These are phyloP conservation scores for Mucor velutinosus DNA, from an alignment of 371 early-diverging fungal genomes.

Conservation along the genomic window DNA sequence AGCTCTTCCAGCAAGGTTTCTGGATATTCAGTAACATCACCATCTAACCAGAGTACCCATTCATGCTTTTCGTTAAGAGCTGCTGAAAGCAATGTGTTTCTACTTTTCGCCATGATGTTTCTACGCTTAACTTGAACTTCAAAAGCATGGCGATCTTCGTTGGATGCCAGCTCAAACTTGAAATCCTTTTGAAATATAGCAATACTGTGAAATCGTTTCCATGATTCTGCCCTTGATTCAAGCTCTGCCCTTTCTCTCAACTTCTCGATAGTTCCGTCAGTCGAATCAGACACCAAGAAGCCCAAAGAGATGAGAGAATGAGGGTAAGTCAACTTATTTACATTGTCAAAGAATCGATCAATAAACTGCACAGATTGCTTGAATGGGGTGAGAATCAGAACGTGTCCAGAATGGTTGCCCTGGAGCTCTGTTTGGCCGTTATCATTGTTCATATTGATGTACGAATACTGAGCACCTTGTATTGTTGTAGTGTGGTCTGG, in stretches of 20 bases:
- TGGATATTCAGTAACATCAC: slow-evolving; percentile 65
- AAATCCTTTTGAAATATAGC: slow-evolving; percentile 64
- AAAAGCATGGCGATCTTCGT: slow-evolving; percentile 64
- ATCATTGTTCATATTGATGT: slow-evolving; percentile 22
- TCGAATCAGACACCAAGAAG: slow-evolving; percentile 61
- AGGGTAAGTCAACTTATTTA: slow-evolving; percentile 62
- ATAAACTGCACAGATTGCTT: slow-evolving; percentile 66
- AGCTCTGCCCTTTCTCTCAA: slow-evolving; percentile 28
- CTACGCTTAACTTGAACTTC: slow-evolving; percentile 59
- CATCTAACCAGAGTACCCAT: slow-evolving; percentile 79
- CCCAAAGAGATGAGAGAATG: slow-evolving; percentile 67
- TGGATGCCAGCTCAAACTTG: slow-evolving; percentile 45
- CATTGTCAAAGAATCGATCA: slow-evolving; percentile 60
- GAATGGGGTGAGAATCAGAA: slow-evolving; percentile 69
- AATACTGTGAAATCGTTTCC: slow-evolving; percentile 50
- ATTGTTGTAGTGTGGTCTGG: neutral
- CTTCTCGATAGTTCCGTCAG: slow-evolving; percentile 48
- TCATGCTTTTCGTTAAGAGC: slow-evolving; percentile 57
- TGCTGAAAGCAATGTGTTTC: slow-evolving; percentile 61
- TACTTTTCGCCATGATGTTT: slow-evolving; percentile 62
- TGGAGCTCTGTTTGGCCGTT: neutral
- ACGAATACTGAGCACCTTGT: slow-evolving; percentile 11
- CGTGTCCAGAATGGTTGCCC: slow-evolving; percentile 14
- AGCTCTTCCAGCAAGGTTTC: slow-evolving; percentile 56
- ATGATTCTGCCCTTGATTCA: slow-evolving; percentile 24